Evolutionary conservation across 164 flowering plant genomes (phyloP), one percentile per base, ranked within the genome.

Genomic region (Aristolochia californica): DNA sequence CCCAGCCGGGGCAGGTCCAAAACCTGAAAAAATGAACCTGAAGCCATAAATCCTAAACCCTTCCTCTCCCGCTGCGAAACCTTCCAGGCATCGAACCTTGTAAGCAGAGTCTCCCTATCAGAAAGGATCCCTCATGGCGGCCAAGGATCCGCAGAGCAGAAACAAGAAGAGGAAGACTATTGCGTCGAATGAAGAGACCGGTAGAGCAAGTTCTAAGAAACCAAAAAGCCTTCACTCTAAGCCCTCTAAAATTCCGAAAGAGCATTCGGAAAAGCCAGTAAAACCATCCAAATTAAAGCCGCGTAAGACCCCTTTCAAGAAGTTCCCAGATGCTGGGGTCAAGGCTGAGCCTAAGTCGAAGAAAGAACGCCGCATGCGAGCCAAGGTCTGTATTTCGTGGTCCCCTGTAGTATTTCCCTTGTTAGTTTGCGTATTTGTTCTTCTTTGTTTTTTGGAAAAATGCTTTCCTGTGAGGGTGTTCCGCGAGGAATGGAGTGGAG

Each of bases 71-170:
- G 11, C 10, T 34, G 7, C 40, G 10, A n/a, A n/a, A n/a, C n/a
- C n/a, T 28, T 34, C 40, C 40, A 34, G 40, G 1, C 40, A 34
- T 34, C 10, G 40, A 0, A 5, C 11, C 40, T 34, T 12, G 7
- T 9, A 9, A 34, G 40, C 10, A 34, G 40, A 12, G 22, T 0
- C 15, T 0, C 26, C 9, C 4, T 23, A 5, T 14, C 16, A 15
- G 5, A 5, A 20, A 21, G 55, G 57, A 40, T 20, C 63, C 61
- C 62, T 73, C 66, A 84, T 87, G 91, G 87, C 84, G 78, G 72
- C 83, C 23, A 80, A 77, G 66, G 67, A 62, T 15, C 55, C 70
- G 18, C 55, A 63, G 24, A 58, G 52, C 24, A 79, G 72, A 21
- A 47, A 47, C n/a, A 47, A 47, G 50, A 47, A 47, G 50, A 21